A percentile compares a stretch with the other conserved stretches of the same genome.
phyloP scores from a whole-genome alignment of 1,284 basidiomycete genomes.

The Phellopilus nigrolimitatus region DNA sequence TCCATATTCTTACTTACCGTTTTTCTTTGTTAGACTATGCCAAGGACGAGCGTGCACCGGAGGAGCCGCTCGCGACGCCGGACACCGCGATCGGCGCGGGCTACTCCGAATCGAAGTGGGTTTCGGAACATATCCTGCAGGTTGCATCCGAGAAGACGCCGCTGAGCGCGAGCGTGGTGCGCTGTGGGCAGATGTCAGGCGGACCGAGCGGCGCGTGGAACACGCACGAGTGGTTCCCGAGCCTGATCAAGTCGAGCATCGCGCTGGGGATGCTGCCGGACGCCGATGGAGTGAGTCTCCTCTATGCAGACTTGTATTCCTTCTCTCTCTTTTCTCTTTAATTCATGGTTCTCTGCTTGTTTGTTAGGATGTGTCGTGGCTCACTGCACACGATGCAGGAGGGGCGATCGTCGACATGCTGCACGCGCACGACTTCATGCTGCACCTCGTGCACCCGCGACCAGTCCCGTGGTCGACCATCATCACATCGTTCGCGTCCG shows the following conservation, averaged over 20 bases:
- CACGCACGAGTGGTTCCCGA: conserved; percentile 20
- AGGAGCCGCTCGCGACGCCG: conserved; percentile 3
- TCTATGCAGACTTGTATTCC: conserved; percentile 15
- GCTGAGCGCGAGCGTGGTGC: conserved; percentile 19
- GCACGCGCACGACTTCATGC: background rate
- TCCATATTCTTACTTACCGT: background rate
- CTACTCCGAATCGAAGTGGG: conserved; percentile 64
- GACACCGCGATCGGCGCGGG: conserved; percentile 29
- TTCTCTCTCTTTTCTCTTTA: background rate
- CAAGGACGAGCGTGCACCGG: background rate
- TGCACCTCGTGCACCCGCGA: conserved; percentile 29
- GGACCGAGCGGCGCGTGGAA: conserved; percentile 16
- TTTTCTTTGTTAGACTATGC: background rate
- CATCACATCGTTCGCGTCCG: conserved; percentile 3
- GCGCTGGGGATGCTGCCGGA: conserved; percentile 14
- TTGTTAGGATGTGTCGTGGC: background rate
- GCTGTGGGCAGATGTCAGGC: conserved; percentile 18
- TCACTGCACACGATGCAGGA: conserved; percentile 18
- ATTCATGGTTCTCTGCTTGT: background rate
- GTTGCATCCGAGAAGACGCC: conserved; percentile 24
- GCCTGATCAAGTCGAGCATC: conserved; percentile 18
- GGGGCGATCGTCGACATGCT: conserved; percentile 25
- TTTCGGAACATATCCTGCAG: conserved; percentile 28
- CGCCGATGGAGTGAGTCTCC: conserved; percentile 25
- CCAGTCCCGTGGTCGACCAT: conserved; percentile 5